A percentile compares a stretch with the other conserved stretches of the same genome.
These are phyloP conservation scores for Botrytis fabae DNA, from an alignment of 2,329 filamentous ascomycete species.

Conservation along the genomic window DNA sequence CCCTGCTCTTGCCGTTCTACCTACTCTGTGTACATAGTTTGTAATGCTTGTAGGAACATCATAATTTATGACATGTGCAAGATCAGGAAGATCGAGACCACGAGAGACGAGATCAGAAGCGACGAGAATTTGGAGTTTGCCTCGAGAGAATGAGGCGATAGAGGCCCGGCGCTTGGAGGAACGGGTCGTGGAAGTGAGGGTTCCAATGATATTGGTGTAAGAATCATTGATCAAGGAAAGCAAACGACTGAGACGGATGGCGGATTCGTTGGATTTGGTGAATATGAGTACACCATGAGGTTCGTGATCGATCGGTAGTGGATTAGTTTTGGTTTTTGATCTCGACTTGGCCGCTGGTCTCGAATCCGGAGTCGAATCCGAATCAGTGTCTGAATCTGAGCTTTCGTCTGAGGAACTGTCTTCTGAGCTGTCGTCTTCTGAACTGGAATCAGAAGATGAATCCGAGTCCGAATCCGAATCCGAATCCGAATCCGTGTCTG, in stretches of 20 bases:
- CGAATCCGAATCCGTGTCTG: conserved; percentile 32
- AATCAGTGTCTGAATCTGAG: conserved; percentile 14
- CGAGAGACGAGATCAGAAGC: conserved; percentile 92
- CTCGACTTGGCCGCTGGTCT: background rate
- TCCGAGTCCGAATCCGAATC: conserved; percentile 24
- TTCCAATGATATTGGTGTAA: conserved; percentile 59
- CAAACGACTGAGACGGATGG: conserved; percentile 81
- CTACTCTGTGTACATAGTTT: conserved; percentile 88
- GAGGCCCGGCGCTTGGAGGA: conserved; percentile 68
- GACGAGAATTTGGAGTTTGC: conserved; percentile 71
- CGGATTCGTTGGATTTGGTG: conserved; percentile 85
- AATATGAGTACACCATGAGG: conserved; percentile 68
- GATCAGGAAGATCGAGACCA: conserved; percentile 77
- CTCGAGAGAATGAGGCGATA: conserved; percentile 63
- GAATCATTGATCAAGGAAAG: conserved; percentile 65
- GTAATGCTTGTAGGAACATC: conserved; percentile 80
- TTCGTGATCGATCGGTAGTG: conserved; percentile 28
- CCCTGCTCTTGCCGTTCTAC: conserved; percentile 83
- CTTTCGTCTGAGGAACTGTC: conserved; percentile 15
- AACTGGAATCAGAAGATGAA: conserved; percentile 25
- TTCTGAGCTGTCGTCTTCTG: conserved; percentile 20
- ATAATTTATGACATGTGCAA: conserved; percentile 91
- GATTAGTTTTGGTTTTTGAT: conserved; percentile 3
- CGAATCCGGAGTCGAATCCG: conserved; percentile 19
- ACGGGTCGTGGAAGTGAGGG: conserved; percentile 76